Evolutionary conservation across 768 basidiomycete genomes (phyloP).

Genomic region (Phanerochaete sordida): DNA sequence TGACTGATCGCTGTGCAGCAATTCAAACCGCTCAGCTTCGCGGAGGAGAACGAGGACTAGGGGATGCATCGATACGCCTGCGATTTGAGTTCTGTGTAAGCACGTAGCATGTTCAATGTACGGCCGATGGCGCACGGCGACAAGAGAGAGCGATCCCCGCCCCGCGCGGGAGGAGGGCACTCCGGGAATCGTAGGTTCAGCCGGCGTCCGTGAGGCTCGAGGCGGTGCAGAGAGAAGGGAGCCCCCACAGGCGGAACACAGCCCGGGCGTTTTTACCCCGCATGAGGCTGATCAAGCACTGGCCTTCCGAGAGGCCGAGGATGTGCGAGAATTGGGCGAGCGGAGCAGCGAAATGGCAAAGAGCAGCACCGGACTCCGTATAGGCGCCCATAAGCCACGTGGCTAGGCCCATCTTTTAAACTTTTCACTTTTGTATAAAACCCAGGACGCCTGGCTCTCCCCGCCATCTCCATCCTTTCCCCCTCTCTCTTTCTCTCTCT

Average conservation of each 20-base stretch:
- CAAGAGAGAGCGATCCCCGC: background rate
- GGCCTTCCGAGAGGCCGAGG: slow-evolving; percentile 7
- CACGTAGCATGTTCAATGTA: slow-evolving; percentile 6
- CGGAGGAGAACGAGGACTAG: slow-evolving; percentile 34
- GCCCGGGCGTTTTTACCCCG: slow-evolving; percentile 9
- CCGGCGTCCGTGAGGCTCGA: background rate
- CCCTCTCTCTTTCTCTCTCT: slow-evolving; percentile 26
- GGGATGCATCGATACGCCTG: slow-evolving; percentile 10
- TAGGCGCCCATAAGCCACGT: slow-evolving; percentile 17
- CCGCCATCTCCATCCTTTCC: slow-evolving; percentile 30
- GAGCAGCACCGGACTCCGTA: slow-evolving; percentile 1
- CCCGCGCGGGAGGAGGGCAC: background rate
- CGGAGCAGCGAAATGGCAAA: background rate
- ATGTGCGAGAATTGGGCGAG: background rate
- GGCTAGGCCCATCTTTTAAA: slow-evolving; percentile 12
- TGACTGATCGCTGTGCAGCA: slow-evolving; percentile 28
- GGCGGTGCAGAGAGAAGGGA: slow-evolving; percentile 16
- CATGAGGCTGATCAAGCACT: slow-evolving; percentile 5
- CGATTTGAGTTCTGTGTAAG: background rate
- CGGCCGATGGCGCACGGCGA: background rate
- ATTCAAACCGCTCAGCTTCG: slow-evolving; percentile 48
- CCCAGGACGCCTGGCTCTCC: slow-evolving; percentile 22
- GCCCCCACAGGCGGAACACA: background rate
- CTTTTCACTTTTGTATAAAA: slow-evolving; percentile 26
- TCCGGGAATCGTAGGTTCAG: slow-evolving; percentile 6